Base-by-base conservation (phyloP, 257 asterid species). In the Buddleja alternifolia region DNA sequence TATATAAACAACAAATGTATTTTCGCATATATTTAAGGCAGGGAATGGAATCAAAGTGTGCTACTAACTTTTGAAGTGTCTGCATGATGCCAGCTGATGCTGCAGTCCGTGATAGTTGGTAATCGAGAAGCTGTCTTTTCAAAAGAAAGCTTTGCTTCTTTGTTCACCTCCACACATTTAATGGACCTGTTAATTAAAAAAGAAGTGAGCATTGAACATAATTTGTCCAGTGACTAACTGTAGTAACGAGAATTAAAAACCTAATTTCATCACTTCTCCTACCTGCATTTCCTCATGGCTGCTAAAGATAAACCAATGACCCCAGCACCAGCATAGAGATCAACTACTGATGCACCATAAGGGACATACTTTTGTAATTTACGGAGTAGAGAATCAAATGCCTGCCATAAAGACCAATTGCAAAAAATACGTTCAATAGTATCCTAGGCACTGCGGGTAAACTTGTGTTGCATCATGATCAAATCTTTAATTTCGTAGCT, bases 271-370 rank as follows among this genome's bases (percentile, higher is more conserved):
- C 64, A 66, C 53, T 59, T 57, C 59, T 55, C 74, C 70, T 45
- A 83, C 98, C 96, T 78, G 88, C 98, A 93, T 72, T 86, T 93
- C 82, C 97, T 88, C 40, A 81, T 66, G 73, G 87, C 83, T 50
- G 92, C 97, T 81, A 93, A 75, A 67, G 98, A 93, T 65, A 93
- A 83, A 70, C 97, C 98, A 77, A 90, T 93, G 73, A 88, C 96
- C 60, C 98, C 98, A 81, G 93, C 90, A 74, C 98, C 98, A 63
- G 97, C 97, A 80, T 93, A 93, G 29, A 93, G 95, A 78, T 93
- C 98, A 73, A 84, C 95, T 67, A 90, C 96, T 29, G 97, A 86
- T 57, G 98, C 82, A 67, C 98, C 97, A 55, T 69, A 75, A 53
- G 93, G 96, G 14, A 93, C 97, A 79, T 78, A 78, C 69, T 86